These are phyloP conservation scores for Penicillium silybi DNA, from an alignment of 495 filamentous ascomycete species.

Conservation along the genomic window DNA sequence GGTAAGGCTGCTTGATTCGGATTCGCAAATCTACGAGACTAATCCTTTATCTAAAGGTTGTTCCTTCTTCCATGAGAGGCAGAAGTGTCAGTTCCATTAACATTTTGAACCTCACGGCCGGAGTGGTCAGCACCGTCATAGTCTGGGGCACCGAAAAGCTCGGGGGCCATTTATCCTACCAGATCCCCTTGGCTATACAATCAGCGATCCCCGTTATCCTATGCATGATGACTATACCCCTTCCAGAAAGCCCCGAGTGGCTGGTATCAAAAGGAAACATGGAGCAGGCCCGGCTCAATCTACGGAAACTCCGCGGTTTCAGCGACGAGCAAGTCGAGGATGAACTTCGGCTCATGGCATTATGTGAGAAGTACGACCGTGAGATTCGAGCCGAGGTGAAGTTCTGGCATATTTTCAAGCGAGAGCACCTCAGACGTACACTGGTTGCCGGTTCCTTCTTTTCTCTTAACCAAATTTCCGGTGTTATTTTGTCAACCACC, in stretches of 20 bases:
- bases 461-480: constrained; percentile 38
- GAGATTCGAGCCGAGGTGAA: constrained; percentile 22
- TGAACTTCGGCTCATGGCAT: constrained; percentile 29
- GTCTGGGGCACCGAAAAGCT: constrained; percentile 29
- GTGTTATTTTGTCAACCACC: constrained; percentile 37
- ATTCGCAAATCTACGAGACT: background rate
- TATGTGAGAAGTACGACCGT: constrained; percentile 26
- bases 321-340: constrained; percentile 27
- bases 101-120: constrained; percentile 33
- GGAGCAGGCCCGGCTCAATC: constrained; percentile 25
- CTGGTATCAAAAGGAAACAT: constrained; percentile 51
- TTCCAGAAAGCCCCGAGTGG: constrained; percentile 63
- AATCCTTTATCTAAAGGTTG: constrained; percentile 13
- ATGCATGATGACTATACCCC: constrained; percentile 25
- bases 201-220: constrained; percentile 29
- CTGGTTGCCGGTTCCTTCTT: constrained; percentile 36
- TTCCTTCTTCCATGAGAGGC: constrained; percentile 35
- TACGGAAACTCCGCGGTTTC: constrained; percentile 35
- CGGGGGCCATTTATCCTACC: constrained; percentile 21
- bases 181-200: constrained; percentile 35
- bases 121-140: constrained; percentile 31
- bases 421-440: constrained; percentile 31
- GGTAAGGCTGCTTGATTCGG: constrained; percentile 8
- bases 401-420: constrained; percentile 38
- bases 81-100: constrained; percentile 35